Conservation (phyloP, 148 eudicot species). For the Dianthus caryophyllus region DNA sequence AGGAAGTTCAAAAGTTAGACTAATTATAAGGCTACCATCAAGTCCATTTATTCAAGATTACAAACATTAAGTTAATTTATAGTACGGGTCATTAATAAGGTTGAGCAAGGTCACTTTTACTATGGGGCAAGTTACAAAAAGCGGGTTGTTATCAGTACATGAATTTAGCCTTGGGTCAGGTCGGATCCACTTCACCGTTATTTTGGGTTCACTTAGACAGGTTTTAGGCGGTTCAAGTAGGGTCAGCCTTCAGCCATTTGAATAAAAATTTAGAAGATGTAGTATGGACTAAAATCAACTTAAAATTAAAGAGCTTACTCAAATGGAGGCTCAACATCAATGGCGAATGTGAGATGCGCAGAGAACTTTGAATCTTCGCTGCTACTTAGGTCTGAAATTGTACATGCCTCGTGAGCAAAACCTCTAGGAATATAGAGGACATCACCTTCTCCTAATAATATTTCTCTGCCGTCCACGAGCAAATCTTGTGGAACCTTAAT, state of each 20-base stretch:
- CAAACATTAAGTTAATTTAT: too few relatives aligned
- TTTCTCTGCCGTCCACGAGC: conserved; percentile 28
- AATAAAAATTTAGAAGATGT: conserved; percentile 5
- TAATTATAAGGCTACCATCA: too few relatives aligned
- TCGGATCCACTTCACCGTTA: too few relatives aligned
- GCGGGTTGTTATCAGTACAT: too few relatives aligned
- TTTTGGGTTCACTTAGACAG: too few relatives aligned
- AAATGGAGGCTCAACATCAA: conserved; percentile 90
- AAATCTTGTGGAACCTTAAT: conserved; percentile 26
- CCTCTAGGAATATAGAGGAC: conserved; percentile 90
- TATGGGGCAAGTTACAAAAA: too few relatives aligned
- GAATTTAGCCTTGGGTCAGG: too few relatives aligned
- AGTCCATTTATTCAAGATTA: too few relatives aligned
- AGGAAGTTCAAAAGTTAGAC: too few relatives aligned
- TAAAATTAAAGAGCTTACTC: conserved; percentile 52
- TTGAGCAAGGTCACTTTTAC: too few relatives aligned
- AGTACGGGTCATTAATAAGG: too few relatives aligned
- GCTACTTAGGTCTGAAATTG: conserved; percentile 30
- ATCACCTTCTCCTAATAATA: conserved; percentile 71
- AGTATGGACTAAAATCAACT: not conserved
- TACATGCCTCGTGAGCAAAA: conserved; percentile 73
- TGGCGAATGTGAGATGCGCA: conserved; percentile 71
- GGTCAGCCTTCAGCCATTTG: not conserved
- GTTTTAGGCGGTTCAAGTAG: too few relatives aligned
- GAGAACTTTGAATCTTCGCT: conserved; percentile 35